Conservation (phyloP, 805 yeast species). For the Saccharomyces kudriavzevii region DNA sequence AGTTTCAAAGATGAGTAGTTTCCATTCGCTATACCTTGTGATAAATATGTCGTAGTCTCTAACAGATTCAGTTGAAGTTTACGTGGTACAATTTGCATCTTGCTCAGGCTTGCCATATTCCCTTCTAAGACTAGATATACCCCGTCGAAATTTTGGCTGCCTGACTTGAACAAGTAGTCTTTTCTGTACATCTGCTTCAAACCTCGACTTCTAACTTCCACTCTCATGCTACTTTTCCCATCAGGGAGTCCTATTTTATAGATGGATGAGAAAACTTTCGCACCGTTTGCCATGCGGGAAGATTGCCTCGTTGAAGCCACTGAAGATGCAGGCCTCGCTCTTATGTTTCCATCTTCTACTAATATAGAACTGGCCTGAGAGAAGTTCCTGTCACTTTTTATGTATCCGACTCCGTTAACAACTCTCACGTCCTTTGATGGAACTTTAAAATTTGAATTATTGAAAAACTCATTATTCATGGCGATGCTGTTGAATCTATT, state of each 20-base stretch:
- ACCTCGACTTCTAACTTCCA: constrained; percentile 18
- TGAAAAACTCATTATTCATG: not conserved
- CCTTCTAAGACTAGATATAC: constrained; percentile 13
- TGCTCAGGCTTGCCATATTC: constrained; percentile 6
- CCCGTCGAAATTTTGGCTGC: constrained; percentile 20
- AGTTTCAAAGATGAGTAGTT: constrained; percentile 24
- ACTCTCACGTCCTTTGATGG: not conserved
- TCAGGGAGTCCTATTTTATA: constrained; percentile 17
- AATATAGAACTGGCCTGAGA: constrained; percentile 1
- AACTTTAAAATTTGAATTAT: not conserved
- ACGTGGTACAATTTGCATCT: constrained; percentile 9
- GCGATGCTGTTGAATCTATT: not conserved
- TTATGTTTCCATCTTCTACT: not conserved
- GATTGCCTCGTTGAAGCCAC: not conserved
- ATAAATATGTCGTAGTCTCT: constrained; percentile 23
- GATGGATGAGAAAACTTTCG: constrained; percentile 11
- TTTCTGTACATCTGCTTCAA: constrained; percentile 16
- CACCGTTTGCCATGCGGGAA: constrained; percentile 1
- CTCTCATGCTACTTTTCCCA: constrained; percentile 15
- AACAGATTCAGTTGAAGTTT: constrained; percentile 22
- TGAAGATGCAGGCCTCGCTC: not conserved
- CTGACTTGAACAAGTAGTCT: constrained; percentile 21
- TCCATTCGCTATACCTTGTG: constrained; percentile 26
- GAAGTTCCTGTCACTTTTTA: not conserved
- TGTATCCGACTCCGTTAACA: not conserved